These are phyloP conservation scores for Candida glaebosa DNA, from an alignment of 805 yeast species.

Conservation along the genomic window DNA sequence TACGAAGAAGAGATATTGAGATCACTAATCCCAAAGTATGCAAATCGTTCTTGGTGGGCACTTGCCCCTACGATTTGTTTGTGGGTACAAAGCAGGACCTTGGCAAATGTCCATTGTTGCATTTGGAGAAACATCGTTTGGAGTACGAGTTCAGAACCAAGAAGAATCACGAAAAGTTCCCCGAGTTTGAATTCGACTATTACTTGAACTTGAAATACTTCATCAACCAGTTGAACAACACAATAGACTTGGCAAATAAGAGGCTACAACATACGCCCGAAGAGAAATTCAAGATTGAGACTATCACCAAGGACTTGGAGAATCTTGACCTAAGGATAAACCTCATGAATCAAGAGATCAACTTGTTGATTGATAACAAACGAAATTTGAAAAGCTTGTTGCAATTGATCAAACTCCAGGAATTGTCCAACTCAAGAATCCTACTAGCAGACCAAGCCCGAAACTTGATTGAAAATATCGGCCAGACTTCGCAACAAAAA, in stretches of 20 bases:
- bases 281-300: constrained; percentile 58
- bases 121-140: constrained; percentile 67
- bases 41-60: constrained; percentile 77
- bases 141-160: constrained; percentile 57
- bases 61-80: constrained; percentile 82
- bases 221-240: constrained; percentile 61
- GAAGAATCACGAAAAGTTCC: constrained; percentile 42
- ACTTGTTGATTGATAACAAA: constrained; percentile 45
- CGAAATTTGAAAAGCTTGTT: constrained; percentile 49
- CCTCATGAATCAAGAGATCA: constrained; percentile 64
- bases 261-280: constrained; percentile 72
- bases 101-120: constrained; percentile 76
- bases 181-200: constrained; percentile 50
- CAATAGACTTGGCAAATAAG: constrained; percentile 58
- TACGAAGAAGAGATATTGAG: constrained; percentile 36
- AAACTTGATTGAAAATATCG: constrained; percentile 63
- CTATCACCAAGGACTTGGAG: constrained; percentile 56
- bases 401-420: constrained; percentile 46
- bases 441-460: constrained; percentile 54
- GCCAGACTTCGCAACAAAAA: constrained; percentile 85
- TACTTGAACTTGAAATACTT: constrained; percentile 49
- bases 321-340: constrained; percentile 60
- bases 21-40: constrained; percentile 56
- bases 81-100: constrained; percentile 77
- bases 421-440: constrained; percentile 46